phyloP scores from a whole-genome alignment of 176 grass and related monocot species.

The Aegilops longissima region DNA sequence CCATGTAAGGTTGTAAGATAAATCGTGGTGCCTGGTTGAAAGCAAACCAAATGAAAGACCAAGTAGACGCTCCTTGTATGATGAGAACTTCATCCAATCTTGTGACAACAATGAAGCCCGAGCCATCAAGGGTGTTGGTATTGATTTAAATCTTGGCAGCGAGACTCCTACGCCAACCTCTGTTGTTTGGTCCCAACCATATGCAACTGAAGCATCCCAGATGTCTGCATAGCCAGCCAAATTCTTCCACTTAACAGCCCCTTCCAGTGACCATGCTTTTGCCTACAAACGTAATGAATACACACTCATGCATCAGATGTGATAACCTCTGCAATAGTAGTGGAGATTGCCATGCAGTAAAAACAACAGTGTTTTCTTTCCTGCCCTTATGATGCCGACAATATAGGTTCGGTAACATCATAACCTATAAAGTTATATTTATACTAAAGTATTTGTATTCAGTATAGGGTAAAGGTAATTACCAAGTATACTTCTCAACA shows the following conservation, averaged over 20 bases:
- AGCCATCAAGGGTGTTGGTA: constrained; percentile 68
- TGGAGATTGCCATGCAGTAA: constrained; percentile 1
- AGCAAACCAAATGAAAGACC: constrained; percentile 85
- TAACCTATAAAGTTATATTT: not conserved
- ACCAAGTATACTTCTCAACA: not conserved
- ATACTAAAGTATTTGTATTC: not conserved
- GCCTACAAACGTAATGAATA: constrained; percentile 42
- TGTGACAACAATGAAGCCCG: constrained; percentile 71
- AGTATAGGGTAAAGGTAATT: not conserved
- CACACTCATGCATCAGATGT: constrained; percentile 20
- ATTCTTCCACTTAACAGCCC: constrained; percentile 84
- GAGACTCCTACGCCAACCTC: constrained; percentile 68
- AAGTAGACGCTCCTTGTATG: constrained; percentile 72
- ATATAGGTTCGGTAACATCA: not conserved
- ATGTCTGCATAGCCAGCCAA: constrained; percentile 86
- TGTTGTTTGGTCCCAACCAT: constrained; percentile 68
- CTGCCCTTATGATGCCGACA: not conserved
- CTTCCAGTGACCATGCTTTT: constrained; percentile 74
- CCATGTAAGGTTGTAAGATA: constrained; percentile 80
- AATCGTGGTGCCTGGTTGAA: constrained; percentile 79
- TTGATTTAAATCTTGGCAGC: constrained; percentile 73
- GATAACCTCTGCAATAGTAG: not conserved
- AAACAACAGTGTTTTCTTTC: not conserved
- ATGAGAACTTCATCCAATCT: constrained; percentile 79
- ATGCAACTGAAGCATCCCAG: constrained; percentile 81